phyloP scores from a whole-genome alignment of 2,329 filamentous ascomycete species.

The Xylariaceae sp. region DNA sequence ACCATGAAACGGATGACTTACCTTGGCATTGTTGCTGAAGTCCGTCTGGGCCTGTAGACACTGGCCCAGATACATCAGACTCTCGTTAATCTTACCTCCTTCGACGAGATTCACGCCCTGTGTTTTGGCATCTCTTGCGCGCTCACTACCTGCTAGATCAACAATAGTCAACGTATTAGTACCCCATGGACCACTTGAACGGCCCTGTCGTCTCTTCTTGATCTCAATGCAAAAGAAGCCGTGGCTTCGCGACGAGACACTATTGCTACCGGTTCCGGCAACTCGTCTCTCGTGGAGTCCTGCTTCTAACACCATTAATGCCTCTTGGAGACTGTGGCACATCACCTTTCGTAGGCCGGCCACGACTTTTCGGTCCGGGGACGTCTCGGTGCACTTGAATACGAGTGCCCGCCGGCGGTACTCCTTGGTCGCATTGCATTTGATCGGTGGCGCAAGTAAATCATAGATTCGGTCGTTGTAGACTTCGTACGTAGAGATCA shows the following conservation, averaged over 20 bases:
- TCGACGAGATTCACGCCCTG: conserved; percentile 88
- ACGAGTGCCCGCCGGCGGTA: conserved; percentile 71
- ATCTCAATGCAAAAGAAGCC: conserved; percentile 96
- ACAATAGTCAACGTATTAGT: conserved; percentile 81
- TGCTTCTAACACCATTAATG: conserved; percentile 82
- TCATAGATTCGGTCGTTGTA: conserved; percentile 99
- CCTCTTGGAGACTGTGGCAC: conserved; percentile 75
- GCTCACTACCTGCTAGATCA: conserved; percentile 88
- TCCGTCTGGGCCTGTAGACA: conserved; percentile 94
- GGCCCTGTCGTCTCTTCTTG: conserved; percentile 62
- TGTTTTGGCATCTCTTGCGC: conserved; percentile 88
- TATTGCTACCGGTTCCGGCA: conserved; percentile 88
- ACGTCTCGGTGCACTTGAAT: conserved; percentile 87
- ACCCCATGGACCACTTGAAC: conserved; percentile 59
- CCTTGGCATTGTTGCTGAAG: conserved; percentile 66
- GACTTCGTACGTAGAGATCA: conserved; percentile 98
- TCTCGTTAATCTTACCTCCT: conserved; percentile 97
- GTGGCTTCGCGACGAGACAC: conserved; percentile 84
- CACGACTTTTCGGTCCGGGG: conserved; percentile 88
- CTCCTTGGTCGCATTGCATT: conserved; percentile 60
- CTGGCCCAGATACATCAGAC: conserved; percentile 95
- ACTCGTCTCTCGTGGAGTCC: conserved; percentile 82
- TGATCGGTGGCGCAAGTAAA: conserved; percentile 63
- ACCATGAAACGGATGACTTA: conserved; percentile 33
- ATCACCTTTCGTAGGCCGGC: conserved; percentile 87